Evolutionary conservation across 208 protist species (phyloP), one percentile per base, ranked within the genome.

Genomic region (Herpetomonas samuelpessoai): DNA sequence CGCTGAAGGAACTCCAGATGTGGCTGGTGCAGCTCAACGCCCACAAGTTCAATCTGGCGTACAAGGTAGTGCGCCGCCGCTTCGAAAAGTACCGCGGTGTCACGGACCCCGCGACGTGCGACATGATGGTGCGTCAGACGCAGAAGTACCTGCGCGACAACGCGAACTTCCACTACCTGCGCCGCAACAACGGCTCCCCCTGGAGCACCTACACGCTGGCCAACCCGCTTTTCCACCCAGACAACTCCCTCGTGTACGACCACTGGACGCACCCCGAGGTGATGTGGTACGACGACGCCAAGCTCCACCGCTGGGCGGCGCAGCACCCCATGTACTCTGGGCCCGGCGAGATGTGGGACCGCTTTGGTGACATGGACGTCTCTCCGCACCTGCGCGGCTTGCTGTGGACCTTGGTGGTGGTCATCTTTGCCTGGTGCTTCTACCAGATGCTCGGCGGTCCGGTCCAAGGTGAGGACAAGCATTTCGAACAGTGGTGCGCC

Each of bases 71-170:
- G 16, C 85, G 89, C 16, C 74, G 83, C 7, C 86, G 89, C 27
- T 95, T 93, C 61, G 89, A 95, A 66, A 80, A 80, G 62, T 95
- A 95, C 58, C 83, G 89, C 63, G 91, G 90, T 73, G 89, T 95
- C 30, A 92, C 89, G 4, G 89, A 95, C 59, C 89, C 89, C 12
- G 89, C 86, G 12, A 86, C 79, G 56, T 95, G 89, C 66, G 89
- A 95, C 46, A 95, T 95, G 89, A 95, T 95, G 89, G 89, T 95
- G 76, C 85, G 89, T 2, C 74, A 95, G 74, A 92, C 89, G 14
- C 89, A 95, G 61, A 95, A 95, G 72, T 95, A 95, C 66, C 72
- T 95, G 47, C 83, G 89, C 29, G 89, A 95, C 45, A 93, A 88
- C 70, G 81, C 81, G 7, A 85, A 82, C 70, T 81, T 79, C 56